Evolutionary conservation across 1,284 basidiomycete genomes (phyloP).

Genomic region (Ceratobasidium sp.): DNA sequence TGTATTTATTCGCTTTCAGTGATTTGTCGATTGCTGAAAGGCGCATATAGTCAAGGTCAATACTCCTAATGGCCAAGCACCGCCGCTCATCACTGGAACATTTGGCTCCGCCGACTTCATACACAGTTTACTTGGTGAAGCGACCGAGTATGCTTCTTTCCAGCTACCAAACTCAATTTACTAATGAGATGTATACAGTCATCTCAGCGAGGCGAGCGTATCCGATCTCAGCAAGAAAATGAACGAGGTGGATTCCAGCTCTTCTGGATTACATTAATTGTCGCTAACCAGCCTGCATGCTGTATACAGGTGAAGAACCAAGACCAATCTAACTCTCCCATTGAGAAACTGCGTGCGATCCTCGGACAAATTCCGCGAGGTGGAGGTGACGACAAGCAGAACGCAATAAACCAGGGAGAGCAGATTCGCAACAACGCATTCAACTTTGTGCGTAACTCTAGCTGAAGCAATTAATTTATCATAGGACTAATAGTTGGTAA

Average conservation of each 20-base stretch:
- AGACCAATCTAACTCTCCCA: slow-evolving; percentile 57
- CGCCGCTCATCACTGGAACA: slow-evolving; percentile 85
- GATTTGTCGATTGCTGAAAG: neutral
- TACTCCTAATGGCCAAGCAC: slow-evolving; percentile 78
- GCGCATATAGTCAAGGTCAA: slow-evolving; percentile 65
- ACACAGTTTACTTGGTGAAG: slow-evolving; percentile 73
- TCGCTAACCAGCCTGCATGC: neutral
- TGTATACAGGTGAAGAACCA: slow-evolving; percentile 56
- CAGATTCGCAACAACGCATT: slow-evolving; percentile 68
- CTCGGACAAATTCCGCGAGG: slow-evolving; percentile 68
- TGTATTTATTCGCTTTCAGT: neutral
- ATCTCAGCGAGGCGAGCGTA: slow-evolving; percentile 78
- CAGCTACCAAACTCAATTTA: neutral
- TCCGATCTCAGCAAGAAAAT: slow-evolving; percentile 82
- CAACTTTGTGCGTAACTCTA: slow-evolving; percentile 62
- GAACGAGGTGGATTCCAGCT: slow-evolving; percentile 59
- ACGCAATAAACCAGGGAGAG: slow-evolving; percentile 68
- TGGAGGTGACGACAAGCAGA: slow-evolving; percentile 61
- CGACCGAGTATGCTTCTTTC: slow-evolving; percentile 64
- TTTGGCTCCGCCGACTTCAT: slow-evolving; percentile 86
- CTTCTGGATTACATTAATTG: neutral
- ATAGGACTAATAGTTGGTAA: neutral
- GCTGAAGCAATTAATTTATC: neutral
- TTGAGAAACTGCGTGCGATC: slow-evolving; percentile 63
- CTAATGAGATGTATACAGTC: slow-evolving; percentile 56